Conservation (phyloP, 768 basidiomycete species). For the Cyathus striatus region DNA sequence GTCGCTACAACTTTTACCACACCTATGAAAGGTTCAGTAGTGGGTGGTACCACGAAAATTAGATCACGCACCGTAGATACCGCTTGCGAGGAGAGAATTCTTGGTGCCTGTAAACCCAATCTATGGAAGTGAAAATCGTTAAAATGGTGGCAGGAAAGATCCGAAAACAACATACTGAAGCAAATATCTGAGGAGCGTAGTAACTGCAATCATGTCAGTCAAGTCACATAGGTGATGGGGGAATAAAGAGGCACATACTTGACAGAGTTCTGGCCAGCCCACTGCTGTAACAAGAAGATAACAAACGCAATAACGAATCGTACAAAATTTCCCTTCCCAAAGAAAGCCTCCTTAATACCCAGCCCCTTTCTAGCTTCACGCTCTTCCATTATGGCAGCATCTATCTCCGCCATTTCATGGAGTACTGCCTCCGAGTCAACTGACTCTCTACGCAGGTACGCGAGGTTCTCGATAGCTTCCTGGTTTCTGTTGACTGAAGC, state of each 20-base stretch:
- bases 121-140: slow-evolving; percentile 17
- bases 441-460: slow-evolving; percentile 52
- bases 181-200: slow-evolving; percentile 73
- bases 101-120: slow-evolving; percentile 61
- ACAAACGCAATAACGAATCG: slow-evolving; percentile 83
- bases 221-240: too few species aligned
- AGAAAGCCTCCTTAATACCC: slow-evolving; percentile 65
- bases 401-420: slow-evolving; percentile 73
- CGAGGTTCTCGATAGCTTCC: slow-evolving; percentile 55
- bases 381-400: slow-evolving; percentile 76
- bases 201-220: slow-evolving; percentile 31
- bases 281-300: slow-evolving; percentile 80
- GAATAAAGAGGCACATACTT: slow-evolving; percentile 23
- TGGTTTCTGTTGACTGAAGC: slow-evolving; percentile 54
- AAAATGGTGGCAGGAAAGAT: slow-evolving; percentile 2
- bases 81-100: slow-evolving; percentile 66
- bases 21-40: slow-evolving; percentile 12
- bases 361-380: slow-evolving; percentile 58
- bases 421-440: slow-evolving; percentile 39
- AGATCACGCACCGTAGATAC: slow-evolving; percentile 46
- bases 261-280: slow-evolving; percentile 82
- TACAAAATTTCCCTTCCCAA: slow-evolving; percentile 76
- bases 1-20: slow-evolving; percentile 69
- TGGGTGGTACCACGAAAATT: neutral
- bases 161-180: slow-evolving; percentile 41